Conservation (phyloP, 306 rosid genomes). For the Argentina anserina region DNA sequence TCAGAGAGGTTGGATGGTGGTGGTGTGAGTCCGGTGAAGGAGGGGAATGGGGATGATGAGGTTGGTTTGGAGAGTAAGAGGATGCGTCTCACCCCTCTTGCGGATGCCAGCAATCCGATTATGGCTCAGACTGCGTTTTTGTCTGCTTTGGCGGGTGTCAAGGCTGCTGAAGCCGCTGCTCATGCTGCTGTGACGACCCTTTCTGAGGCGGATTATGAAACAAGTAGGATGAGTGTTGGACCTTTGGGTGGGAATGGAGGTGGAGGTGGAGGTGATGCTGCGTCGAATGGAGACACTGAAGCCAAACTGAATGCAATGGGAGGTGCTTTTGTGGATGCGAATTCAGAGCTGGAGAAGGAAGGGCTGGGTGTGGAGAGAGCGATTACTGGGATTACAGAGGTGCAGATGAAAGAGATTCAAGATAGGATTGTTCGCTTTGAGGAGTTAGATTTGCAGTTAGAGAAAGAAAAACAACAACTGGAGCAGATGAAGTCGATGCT, state of each 20-base stretch:
- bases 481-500: slow-evolving; percentile 68
- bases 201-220: slow-evolving; percentile 40
- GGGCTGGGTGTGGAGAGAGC: slow-evolving; percentile 62
- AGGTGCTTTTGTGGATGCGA: slow-evolving; percentile 46
- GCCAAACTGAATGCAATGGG: slow-evolving; percentile 25
- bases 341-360: slow-evolving; percentile 56
- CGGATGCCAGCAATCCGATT: slow-evolving; percentile 95
- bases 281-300: slow-evolving; percentile 36
- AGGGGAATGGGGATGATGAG: slow-evolving; percentile 32
- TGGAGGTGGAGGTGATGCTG: slow-evolving; percentile 31
- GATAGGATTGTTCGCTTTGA: slow-evolving; percentile 58
- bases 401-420: slow-evolving; percentile 71
- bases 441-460: slow-evolving; percentile 64
- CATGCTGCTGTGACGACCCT: slow-evolving; percentile 63
- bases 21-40: slow-evolving; percentile 23
- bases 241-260: slow-evolving; percentile 24
- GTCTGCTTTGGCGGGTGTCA: slow-evolving; percentile 76
- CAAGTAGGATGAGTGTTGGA: slow-evolving; percentile 34
- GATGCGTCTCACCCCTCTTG: slow-evolving; percentile 84
- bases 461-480: slow-evolving; percentile 66
- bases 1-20: slow-evolving; percentile 23
- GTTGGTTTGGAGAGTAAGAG: slow-evolving; percentile 43
- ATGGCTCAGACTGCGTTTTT: slow-evolving; percentile 99
- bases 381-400: slow-evolving; percentile 50
- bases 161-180: slow-evolving; percentile 77